Conservation (phyloP, 2,329 filamentous ascomycete species). For the Xylariaceae sp. region DNA sequence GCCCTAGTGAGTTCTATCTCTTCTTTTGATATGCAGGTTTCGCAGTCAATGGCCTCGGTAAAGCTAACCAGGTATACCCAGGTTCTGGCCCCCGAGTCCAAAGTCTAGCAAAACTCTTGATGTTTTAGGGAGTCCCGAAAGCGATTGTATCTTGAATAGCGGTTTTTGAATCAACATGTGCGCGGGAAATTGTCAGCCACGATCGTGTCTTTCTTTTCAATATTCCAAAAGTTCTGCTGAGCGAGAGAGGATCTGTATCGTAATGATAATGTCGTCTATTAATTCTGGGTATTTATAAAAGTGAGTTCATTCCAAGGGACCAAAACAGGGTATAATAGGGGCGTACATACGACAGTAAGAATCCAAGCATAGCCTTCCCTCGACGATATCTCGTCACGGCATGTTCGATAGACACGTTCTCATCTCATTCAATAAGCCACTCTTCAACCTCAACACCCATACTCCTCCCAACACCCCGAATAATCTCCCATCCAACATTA, state of each 20-base stretch:
- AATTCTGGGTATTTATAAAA: neutral
- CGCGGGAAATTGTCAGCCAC: neutral
- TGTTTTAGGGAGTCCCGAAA: neutral
- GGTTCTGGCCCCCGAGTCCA: slow-evolving; percentile 52
- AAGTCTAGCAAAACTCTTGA: slow-evolving; percentile 29
- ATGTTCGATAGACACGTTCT: neutral
- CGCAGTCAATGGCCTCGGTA: neutral
- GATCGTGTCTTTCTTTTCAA: neutral
- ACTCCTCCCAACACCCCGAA: slow-evolving; percentile 64
- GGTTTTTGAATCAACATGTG: neutral
- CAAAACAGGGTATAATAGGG: neutral
- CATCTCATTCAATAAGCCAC: slow-evolving; percentile 62
- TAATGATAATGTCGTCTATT: neutral
- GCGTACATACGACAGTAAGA: neutral
- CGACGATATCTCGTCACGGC: neutral
- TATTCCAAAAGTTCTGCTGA: neutral
- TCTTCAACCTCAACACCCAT: slow-evolving; percentile 77
- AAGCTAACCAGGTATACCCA: slow-evolving; percentile 28
- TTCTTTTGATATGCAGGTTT: neutral
- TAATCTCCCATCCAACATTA: slow-evolving; percentile 74
- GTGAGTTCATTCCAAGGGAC: neutral
- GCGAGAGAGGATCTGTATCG: slow-evolving; percentile 3
- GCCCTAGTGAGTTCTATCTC: slow-evolving; percentile 62
- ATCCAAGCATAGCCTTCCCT: neutral
- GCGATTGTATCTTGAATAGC: neutral